Evolutionary conservation across 129 eudicot species (phyloP).

Genomic region (Flaveria ramosissima): DNA sequence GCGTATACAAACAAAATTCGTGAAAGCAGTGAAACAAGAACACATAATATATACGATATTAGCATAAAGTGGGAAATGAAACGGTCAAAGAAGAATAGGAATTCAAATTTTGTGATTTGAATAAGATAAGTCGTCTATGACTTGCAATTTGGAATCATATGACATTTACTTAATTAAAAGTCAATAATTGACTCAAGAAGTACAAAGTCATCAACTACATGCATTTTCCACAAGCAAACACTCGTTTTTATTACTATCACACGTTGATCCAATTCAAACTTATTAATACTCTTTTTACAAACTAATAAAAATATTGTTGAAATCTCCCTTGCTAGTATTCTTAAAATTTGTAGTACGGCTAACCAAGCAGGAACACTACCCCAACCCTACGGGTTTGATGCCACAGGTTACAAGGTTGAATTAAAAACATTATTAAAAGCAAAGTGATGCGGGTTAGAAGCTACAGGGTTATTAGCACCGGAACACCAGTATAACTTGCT

Average conservation of each 20-base stretch:
- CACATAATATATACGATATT: background rate
- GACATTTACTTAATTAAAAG: background rate
- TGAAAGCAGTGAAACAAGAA: too few relatives aligned
- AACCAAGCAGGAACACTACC: too few relatives aligned
- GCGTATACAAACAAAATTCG: too few relatives aligned
- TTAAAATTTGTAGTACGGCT: too few relatives aligned
- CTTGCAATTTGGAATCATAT: conserved; percentile 23
- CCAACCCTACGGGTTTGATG: too few relatives aligned
- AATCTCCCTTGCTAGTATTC: too few relatives aligned
- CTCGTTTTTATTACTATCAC: background rate
- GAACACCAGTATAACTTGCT: too few relatives aligned
- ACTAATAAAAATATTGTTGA: too few relatives aligned
- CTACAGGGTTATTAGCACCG: too few relatives aligned
- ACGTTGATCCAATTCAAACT: background rate
- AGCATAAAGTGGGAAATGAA: background rate
- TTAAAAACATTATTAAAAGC: too few relatives aligned
- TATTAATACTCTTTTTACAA: background rate
- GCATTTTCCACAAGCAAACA: conserved; percentile 1
- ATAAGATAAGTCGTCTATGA: conserved; percentile 13
- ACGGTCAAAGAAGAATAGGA: conserved; percentile 26
- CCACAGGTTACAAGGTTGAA: too few relatives aligned
- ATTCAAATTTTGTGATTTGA: background rate
- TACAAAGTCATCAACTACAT: conserved; percentile 8
- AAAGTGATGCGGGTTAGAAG: too few relatives aligned
- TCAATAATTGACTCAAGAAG: conserved; percentile 7